phyloP scores from a whole-genome alignment of 2,329 filamentous ascomycete genomes.

The Elsinoe australis region DNA sequence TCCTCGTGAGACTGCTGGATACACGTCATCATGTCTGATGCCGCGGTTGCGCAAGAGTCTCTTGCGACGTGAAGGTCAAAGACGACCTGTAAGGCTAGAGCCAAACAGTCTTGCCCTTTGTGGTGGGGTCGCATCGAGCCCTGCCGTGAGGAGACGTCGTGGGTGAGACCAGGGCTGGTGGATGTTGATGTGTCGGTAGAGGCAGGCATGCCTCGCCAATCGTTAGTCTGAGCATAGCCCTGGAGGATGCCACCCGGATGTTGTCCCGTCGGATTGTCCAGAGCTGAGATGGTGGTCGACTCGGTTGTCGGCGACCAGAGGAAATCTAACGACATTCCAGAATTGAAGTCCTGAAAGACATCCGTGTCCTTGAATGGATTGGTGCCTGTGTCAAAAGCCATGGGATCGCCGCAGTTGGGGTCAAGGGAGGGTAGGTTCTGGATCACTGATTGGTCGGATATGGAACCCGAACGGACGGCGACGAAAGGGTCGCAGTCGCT shows the following conservation, averaged over 20 bases:
- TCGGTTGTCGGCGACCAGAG: slow-evolving; percentile 17
- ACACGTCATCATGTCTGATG: slow-evolving; percentile 16
- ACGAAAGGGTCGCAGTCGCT: slow-evolving; percentile 14
- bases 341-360: slow-evolving; percentile 17
- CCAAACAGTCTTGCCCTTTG: slow-evolving; percentile 17
- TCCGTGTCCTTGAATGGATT: slow-evolving; percentile 17
- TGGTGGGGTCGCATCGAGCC: slow-evolving; percentile 1
- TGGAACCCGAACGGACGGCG: slow-evolving; percentile 9
- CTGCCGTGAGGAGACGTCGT: slow-evolving; percentile 14
- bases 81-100: slow-evolving; percentile 17
- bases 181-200: slow-evolving; percentile 11
- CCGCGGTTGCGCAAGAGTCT: slow-evolving; percentile 14
- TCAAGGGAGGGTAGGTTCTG: slow-evolving; percentile 2
- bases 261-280: slow-evolving; percentile 5
- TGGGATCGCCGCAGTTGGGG: slow-evolving; percentile 14
- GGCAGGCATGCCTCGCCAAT: slow-evolving; percentile 14
- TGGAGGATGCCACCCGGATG: slow-evolving; percentile 3
- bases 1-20: slow-evolving; percentile 16
- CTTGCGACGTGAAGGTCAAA: slow-evolving; percentile 17
- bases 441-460: slow-evolving; percentile 15
- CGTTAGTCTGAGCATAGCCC: background rate
- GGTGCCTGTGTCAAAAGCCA: slow-evolving; percentile 10
- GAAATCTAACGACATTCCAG: slow-evolving; percentile 15
- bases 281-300: background rate
- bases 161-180: slow-evolving; percentile 11